Conservation (phyloP, 805 yeast genomes). For the Soucietia sequanensis region DNA sequence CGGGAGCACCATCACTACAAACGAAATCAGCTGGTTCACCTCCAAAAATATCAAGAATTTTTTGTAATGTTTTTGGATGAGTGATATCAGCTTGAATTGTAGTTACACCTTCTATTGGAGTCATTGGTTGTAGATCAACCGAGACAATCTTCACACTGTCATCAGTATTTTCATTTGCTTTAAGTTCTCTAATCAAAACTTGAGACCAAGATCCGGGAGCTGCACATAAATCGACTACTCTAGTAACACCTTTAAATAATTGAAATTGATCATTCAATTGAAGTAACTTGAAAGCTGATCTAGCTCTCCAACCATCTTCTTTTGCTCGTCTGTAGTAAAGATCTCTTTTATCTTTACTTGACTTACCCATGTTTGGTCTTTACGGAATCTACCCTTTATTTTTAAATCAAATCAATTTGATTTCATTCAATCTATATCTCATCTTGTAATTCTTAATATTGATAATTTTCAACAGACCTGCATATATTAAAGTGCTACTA, state of each 20-base stretch:
- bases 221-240: conserved; percentile 97
- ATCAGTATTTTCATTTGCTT: conserved; percentile 36
- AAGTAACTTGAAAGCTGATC: conserved; percentile 91
- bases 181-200: conserved; percentile 74
- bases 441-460: too few relatives aligned
- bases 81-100: conserved; percentile 96
- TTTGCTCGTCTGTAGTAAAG: conserved; percentile 90
- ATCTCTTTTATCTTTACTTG: conserved; percentile 93
- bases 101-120: conserved; percentile 89
- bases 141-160: conserved; percentile 82
- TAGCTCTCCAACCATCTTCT: conserved; percentile 96
- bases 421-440: too few relatives aligned
- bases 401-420: too few relatives aligned
- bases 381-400: too few relatives aligned
- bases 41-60: conserved; percentile 77
- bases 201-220: conserved; percentile 99
- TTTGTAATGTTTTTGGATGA: conserved; percentile 82
- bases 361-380: conserved; percentile 97
- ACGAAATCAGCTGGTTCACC: conserved; percentile 95
- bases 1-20: conserved; percentile 98
- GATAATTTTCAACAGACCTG: too few relatives aligned
- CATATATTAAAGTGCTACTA: too few relatives aligned
- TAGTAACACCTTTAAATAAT: conserved; percentile 64
- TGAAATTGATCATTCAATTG: conserved; percentile 91
- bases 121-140: conserved; percentile 96